Base-by-base conservation (phyloP, 148 eudicot genomes). In the Fagopyrum tataricum region DNA sequence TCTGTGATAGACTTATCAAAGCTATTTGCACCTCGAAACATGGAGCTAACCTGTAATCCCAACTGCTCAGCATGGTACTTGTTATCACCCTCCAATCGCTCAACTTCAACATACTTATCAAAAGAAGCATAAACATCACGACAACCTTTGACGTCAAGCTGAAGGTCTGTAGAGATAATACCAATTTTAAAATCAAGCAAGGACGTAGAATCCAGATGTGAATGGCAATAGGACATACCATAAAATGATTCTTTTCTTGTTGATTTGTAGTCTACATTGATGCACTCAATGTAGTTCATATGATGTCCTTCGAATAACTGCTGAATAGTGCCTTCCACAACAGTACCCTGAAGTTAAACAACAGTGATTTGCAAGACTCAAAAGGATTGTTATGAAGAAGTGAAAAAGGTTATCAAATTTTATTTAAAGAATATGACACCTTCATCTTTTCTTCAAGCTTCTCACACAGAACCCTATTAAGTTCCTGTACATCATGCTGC, bases 401-500 rank as follows among this genome's bases (percentile, higher is more conserved):
- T 14, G 40, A 73, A 76, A n/a, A 11, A 72, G 64, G 39, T 53
- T 31, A 61, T 15, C 21, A 71, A 64, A 41, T 76, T 47, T 51
- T 72, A 72, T 55, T 15, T 0, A 24, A 14, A 44, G 44, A 23
- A 72, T 68, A 51, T 23, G 18, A n/a, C 64, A 91, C 98, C 90
- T 93, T 93, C 98, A 93, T 93, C 81, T 93, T 91, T 76, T 91
- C 92, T 89, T 93, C 97, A 78, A 93, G 97, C 83, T 94, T 91
- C 77, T 91, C 97, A 81, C 93, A 91, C 7, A 94, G 87, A 81
- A 93, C 98, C 79, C 98, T 84, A 76, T 93, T 91, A 44, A 93
- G 91, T 80, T 93, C 98, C 81, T 93, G 98, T 37, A 91, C 98
- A 78, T 94, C 98, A 87, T 94, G 97, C 79, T 91, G 98, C 96